A percentile compares a stretch with the other conserved stretches of the same genome.
These are phyloP conservation scores for Galerina marginata DNA, from an alignment of 768 basidiomycete species.

Conservation along the genomic window DNA sequence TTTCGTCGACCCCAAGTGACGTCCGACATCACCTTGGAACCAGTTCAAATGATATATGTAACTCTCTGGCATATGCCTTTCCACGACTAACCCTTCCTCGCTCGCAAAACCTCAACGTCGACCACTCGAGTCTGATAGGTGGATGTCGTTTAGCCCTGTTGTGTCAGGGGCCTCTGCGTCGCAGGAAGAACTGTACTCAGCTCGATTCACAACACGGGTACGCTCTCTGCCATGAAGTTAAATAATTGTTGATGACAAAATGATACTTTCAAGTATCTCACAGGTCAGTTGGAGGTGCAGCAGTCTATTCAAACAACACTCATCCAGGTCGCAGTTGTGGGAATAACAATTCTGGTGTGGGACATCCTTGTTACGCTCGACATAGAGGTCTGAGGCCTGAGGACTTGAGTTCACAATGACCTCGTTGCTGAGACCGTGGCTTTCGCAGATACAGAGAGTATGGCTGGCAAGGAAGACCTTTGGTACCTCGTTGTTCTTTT, in stretches of 20 bases:
- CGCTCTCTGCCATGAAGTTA: background rate
- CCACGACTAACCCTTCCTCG: too few relatives aligned
- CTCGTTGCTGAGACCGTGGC: background rate
- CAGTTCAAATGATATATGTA: too few relatives aligned
- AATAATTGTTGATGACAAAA: background rate
- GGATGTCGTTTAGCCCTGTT: too few relatives aligned
- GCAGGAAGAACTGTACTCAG: background rate
- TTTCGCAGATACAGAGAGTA: constrained; percentile 19
- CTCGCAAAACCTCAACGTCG: too few relatives aligned
- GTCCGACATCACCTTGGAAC: too few relatives aligned
- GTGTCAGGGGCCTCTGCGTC: too few relatives aligned
- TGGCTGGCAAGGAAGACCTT: constrained; percentile 26
- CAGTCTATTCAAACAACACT: background rate
- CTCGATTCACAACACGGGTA: background rate
- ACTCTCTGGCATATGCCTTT: too few relatives aligned
- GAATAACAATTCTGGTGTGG: constrained; percentile 8
- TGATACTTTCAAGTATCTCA: background rate
- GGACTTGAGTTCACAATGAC: too few relatives aligned
- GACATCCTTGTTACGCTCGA: constrained; percentile 11
- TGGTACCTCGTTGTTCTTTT: constrained; percentile 25
- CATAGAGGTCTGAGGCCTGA: constrained; percentile 1
- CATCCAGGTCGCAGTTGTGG: background rate
- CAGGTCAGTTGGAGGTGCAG: background rate
- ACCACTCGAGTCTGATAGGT: too few relatives aligned
- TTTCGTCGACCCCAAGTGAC: too few relatives aligned